phyloP scores from a whole-genome alignment of 2,329 filamentous ascomycete species.

The Trichoderma citrinoviride region DNA sequence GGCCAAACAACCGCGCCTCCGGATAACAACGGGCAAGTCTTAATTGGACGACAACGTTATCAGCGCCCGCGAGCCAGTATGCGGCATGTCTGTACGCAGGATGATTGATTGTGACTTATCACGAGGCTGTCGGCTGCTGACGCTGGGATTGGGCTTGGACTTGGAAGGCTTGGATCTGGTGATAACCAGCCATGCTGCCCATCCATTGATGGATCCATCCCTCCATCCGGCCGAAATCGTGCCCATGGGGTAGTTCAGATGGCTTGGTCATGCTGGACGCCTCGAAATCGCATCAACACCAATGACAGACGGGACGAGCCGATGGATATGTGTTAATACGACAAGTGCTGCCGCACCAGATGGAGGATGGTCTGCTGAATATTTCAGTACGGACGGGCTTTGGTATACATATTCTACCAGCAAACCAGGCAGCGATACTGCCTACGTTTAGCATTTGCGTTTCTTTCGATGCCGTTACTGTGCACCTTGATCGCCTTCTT shows the following conservation, averaged over 20 bases:
- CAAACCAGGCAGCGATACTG: no score
- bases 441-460: background rate
- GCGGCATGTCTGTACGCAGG: no score
- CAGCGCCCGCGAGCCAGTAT: background rate
- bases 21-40: slow-evolving; percentile 8
- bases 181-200: background rate
- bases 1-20: slow-evolving; percentile 11
- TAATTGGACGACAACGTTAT: slow-evolving; percentile 1
- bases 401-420: background rate
- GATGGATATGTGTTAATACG: background rate
- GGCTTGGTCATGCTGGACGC: background rate
- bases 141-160: background rate
- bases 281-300: background rate
- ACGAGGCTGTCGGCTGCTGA: slow-evolving; percentile 14
- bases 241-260: background rate
- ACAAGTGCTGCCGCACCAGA: background rate
- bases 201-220: background rate
- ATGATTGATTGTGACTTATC: background rate
- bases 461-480: background rate
- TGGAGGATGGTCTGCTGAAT: background rate
- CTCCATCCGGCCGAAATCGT: no score
- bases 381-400: background rate
- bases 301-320: slow-evolving; percentile 14
- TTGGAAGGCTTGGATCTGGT: background rate
- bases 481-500: background rate